phyloP scores from a whole-genome alignment of 208 protist genomes.

The Trypanosoma caninum region DNA sequence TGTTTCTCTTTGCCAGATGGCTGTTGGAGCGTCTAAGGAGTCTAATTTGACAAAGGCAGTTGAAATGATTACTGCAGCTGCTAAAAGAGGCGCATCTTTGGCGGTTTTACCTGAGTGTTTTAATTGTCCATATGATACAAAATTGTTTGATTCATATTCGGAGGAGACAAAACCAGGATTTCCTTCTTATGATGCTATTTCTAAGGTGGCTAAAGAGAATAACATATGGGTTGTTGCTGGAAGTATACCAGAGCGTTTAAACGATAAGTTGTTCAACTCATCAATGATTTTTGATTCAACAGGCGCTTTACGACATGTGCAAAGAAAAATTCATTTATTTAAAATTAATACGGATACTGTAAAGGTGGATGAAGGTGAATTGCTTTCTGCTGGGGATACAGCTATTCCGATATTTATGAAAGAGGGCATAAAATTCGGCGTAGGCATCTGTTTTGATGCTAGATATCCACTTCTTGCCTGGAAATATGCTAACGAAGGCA shows the following conservation, averaged over 20 bases:
- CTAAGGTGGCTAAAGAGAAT: slow-evolving; percentile 56
- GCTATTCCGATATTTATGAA: slow-evolving; percentile 41
- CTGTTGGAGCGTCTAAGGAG: slow-evolving; percentile 60
- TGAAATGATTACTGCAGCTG: slow-evolving; percentile 66
- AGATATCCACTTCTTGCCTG: slow-evolving; percentile 94
- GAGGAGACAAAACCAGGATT: slow-evolving; percentile 74
- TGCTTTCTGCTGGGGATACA: slow-evolving; percentile 88
- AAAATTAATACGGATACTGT: slow-evolving; percentile 95
- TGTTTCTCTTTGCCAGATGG: slow-evolving; percentile 91
- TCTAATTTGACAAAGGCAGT: slow-evolving; percentile 83
- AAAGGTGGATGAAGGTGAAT: slow-evolving; percentile 94
- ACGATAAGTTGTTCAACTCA: slow-evolving; percentile 94
- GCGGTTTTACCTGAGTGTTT: slow-evolving; percentile 93
- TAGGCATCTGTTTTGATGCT: slow-evolving; percentile 99
- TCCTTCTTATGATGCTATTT: slow-evolving; percentile 78
- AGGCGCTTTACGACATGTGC: slow-evolving; percentile 85
- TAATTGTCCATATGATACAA: slow-evolving; percentile 95
- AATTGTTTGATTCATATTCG: slow-evolving; percentile 93
- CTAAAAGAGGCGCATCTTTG: slow-evolving; percentile 74
- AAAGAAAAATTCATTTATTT: slow-evolving; percentile 96
- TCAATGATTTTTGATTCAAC: slow-evolving; percentile 89
- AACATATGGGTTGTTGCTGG: slow-evolving; percentile 89
- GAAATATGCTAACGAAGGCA: slow-evolving; percentile 64
- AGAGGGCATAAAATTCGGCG: slow-evolving; percentile 81
- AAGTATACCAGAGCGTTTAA: slow-evolving; percentile 92